Evolutionary conservation across 371 early-diverging fungal genomes (phyloP), one percentile per base, ranked within the genome.

Genomic region (Mortierella sp.): DNA sequence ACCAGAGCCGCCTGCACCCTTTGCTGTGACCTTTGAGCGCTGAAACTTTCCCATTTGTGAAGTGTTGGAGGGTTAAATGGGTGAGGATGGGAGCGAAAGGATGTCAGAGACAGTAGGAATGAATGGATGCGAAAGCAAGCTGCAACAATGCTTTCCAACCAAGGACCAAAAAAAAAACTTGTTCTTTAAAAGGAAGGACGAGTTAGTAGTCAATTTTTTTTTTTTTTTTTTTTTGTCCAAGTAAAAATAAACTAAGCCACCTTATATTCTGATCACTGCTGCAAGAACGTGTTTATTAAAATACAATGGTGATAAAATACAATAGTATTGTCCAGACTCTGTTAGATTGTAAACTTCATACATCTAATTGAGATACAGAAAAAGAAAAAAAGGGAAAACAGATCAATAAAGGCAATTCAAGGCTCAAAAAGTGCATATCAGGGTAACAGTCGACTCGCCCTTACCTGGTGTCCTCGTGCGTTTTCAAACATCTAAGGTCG

Each of bases 391-490:
- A 11, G 6, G 6, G 18, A 2, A 26, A 20, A 26, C 5, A 28
- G 9, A 32, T 28, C 32, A 59, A 59, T 59, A 24, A 59, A 5
- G 26, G 18, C 11, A 59, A 35, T 59, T 0, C 24, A 54, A 22
- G 20, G 28, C 20, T 49, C 51, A 20, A 49, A n/a, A n/a, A 20
- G 16, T 20, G 51, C 51, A n/a, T 10, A 35, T 35, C 35, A 35
- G 35, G 35, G 35, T 35, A 35, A 6, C 35, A 35, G 6, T 35
- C 35, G 35, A 35, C 35, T 35, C 10, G 18, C 45, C 18, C 45
- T 47, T 84, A 90, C 90, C 92, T 83, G 26, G 92, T 92, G 66
- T 91, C 91, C 57, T 85, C 81, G 68, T 92, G 92, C 1, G 90
- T 89, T 20, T 78, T 84, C 63, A 87, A 64, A 57, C 92, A 92